A percentile compares a stretch with the other conserved stretches of the same genome.
Conservation (phyloP, 768 basidiomycete species). For the Hygrophoropsis aurantiaca region DNA sequence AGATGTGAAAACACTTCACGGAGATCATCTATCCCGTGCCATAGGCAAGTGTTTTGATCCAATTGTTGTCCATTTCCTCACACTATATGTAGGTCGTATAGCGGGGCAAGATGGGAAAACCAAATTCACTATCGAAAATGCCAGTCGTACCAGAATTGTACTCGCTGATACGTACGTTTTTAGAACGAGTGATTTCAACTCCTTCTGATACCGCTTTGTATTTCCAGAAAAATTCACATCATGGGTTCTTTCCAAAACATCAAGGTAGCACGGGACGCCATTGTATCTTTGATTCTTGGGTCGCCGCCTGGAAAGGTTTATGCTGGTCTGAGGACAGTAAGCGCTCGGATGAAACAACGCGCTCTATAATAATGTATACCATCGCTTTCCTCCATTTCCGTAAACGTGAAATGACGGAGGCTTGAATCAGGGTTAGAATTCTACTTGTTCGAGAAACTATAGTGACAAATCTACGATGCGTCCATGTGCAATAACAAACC, state of each 20-base stretch:
- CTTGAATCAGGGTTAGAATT: background rate
- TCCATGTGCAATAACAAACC: constrained; percentile 2
- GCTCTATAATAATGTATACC: constrained; percentile 52
- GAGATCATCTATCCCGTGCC: constrained; percentile 96
- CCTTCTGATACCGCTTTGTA: constrained; percentile 3
- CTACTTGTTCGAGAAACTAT: constrained; percentile 1
- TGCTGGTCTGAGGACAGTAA: constrained; percentile 86
- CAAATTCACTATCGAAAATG: constrained; percentile 97
- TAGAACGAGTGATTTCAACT: constrained; percentile 5
- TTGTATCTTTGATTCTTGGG: constrained; percentile 92
- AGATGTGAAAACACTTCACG: constrained; percentile 96
- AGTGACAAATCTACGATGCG: constrained; percentile 11
- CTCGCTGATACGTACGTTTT: constrained; percentile 89
- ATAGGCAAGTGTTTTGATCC: constrained; percentile 61
- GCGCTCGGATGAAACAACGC: constrained; percentile 90
- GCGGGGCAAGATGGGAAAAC: constrained; percentile 99
- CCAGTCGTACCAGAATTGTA: constrained; percentile 95
- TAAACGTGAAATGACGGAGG: background rate
- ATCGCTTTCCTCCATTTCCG: background rate
- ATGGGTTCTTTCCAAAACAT: constrained; percentile 99
- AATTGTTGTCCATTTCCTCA: constrained; percentile 4
- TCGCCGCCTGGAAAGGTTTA: constrained; percentile 95
- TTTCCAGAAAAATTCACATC: constrained; percentile 89
- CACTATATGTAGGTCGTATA: constrained; percentile 70
- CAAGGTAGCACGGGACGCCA: constrained; percentile 94